These are phyloP conservation scores for Garcia nutans DNA, from an alignment of 345 rosid genomes.

Conservation along the genomic window DNA sequence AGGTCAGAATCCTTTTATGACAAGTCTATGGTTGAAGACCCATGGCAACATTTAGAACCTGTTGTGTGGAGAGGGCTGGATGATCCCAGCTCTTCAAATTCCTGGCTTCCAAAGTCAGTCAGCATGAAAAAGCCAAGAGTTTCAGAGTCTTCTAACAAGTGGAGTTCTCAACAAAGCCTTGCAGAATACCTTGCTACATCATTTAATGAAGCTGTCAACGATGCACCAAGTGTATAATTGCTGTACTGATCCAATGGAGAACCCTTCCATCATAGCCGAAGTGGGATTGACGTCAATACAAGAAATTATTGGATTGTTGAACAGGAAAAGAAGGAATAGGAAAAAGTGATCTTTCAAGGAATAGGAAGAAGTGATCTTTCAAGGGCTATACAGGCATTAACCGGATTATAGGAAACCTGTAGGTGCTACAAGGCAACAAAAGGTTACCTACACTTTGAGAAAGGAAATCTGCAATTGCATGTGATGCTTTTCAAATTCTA, in stretches of 20 bases:
- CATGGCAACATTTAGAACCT: conserved; percentile 68
- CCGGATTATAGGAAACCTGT: background rate
- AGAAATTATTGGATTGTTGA: background rate
- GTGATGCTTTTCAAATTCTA: background rate
- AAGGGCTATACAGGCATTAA: background rate
- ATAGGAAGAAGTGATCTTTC: no score
- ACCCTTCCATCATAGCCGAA: background rate
- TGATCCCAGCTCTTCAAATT: conserved; percentile 34
- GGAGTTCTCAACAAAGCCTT: conserved; percentile 55
- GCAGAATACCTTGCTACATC: conserved; percentile 87
- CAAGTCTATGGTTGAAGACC: conserved; percentile 78
- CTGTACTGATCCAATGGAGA: background rate
- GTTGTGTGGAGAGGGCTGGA: conserved; percentile 50
- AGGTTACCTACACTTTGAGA: background rate
- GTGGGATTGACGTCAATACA: background rate
- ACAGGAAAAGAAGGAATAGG: no score
- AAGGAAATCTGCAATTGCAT: background rate
- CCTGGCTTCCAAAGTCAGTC: conserved; percentile 69
- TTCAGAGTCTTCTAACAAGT: conserved; percentile 43
- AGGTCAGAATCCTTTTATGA: conserved; percentile 51
- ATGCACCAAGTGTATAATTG: conserved; percentile 12
- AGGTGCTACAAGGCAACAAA: background rate
- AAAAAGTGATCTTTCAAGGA: background rate
- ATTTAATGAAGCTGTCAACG: conserved; percentile 52
- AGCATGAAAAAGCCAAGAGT: conserved; percentile 43